phyloP scores from a whole-genome alignment of 331 rosid genomes.

The Ulmus americana region DNA sequence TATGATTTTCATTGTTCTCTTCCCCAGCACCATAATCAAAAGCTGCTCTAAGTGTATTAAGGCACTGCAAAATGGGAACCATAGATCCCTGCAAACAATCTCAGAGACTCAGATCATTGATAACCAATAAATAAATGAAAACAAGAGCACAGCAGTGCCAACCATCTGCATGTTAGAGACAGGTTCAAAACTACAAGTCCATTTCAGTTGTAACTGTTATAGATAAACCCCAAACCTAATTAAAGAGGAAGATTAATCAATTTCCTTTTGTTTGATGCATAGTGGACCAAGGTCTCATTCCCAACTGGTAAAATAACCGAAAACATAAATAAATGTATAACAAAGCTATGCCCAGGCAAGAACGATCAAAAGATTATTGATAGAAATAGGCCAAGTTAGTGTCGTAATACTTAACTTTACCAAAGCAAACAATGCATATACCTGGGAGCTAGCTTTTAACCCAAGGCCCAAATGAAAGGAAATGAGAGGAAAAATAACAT shows the following conservation, averaged over 20 bases:
- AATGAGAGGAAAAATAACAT: background rate
- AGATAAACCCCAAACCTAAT: constrained; percentile 9
- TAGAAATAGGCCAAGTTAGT: too few species aligned
- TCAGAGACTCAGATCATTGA: constrained; percentile 33
- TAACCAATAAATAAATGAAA: constrained; percentile 18
- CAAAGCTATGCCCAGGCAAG: too few species aligned
- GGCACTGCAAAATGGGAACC: constrained; percentile 74
- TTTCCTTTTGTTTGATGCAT: background rate
- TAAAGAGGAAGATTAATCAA: constrained; percentile 7
- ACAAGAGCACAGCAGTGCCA: background rate
- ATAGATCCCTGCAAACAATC: constrained; percentile 66
- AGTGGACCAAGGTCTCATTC: background rate
- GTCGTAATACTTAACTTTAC: too few species aligned
- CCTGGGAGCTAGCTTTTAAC: background rate
- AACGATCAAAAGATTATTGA: too few species aligned
- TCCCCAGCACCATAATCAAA: constrained; percentile 52
- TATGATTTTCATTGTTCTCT: constrained; percentile 42
- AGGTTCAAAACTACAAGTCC: constrained; percentile 20
- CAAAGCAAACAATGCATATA: background rate
- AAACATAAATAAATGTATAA: too few species aligned
- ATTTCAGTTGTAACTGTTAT: constrained; percentile 17
- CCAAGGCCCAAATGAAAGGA: background rate
- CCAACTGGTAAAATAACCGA: background rate
- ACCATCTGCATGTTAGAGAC: constrained; percentile 12
- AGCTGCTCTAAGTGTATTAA: constrained; percentile 59